Evolutionary conservation across 768 basidiomycete genomes (phyloP).

Genomic region (Leccinum disarticulatum): DNA sequence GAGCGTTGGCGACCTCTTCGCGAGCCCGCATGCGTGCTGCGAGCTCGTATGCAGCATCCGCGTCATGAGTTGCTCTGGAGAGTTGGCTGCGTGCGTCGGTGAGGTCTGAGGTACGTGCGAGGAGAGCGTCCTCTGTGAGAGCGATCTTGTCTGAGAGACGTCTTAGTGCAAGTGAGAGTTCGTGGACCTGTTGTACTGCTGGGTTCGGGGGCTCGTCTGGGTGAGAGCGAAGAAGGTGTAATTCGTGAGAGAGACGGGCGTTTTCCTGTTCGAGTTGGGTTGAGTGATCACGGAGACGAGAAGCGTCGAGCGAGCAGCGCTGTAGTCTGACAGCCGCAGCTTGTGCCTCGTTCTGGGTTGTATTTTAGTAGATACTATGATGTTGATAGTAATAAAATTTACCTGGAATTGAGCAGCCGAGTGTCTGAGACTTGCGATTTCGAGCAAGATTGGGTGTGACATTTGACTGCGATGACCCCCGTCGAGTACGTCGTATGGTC

Average conservation of each 20-base stretch:
- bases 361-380: no score
- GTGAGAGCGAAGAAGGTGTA: conserved; percentile 52
- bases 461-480: conserved; percentile 1
- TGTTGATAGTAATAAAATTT: conserved; percentile 1
- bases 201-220: conserved; percentile 45
- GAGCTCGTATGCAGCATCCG: conserved; percentile 55
- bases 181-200: conserved; percentile 39
- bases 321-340: conserved; percentile 66
- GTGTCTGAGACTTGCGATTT: conserved; percentile 46
- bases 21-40: conserved; percentile 52
- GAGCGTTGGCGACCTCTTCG: conserved; percentile 51
- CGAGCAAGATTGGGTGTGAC: conserved; percentile 42
- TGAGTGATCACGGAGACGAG: conserved; percentile 25
- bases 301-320: conserved; percentile 53
- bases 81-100: conserved; percentile 44
- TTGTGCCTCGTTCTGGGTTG: conserved; percentile 65
- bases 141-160: conserved; percentile 68
- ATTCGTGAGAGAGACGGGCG: conserved; percentile 51
- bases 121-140: conserved; percentile 55
- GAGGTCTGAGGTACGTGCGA: conserved; percentile 49
- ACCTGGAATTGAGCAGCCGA: conserved; percentile 53
- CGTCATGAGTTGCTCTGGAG: conserved; percentile 39
- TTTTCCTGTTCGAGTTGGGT: conserved; percentile 57
- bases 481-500: conserved; percentile 68
- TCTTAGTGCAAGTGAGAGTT: conserved; percentile 69